Evolutionary conservation across 768 basidiomycete genomes (phyloP), one percentile per base, ranked within the genome.

Genomic region (Mycena amicta): DNA sequence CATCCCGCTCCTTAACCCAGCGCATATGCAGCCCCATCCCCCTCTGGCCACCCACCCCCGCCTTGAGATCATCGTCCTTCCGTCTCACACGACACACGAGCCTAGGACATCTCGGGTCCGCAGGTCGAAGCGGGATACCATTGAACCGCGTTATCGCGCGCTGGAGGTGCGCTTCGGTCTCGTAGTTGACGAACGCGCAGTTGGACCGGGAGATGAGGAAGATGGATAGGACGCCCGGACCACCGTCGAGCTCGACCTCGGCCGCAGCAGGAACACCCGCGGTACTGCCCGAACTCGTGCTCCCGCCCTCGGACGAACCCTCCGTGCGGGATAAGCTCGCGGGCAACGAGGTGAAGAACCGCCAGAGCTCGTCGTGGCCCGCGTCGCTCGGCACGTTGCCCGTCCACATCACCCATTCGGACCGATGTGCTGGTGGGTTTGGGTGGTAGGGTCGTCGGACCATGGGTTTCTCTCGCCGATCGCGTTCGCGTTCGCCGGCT

Each of bases 341-440:
- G 18, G 33, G 33, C 11, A 18, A 18, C 40, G 64, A 71, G 61
- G 81, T 87, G 75, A 98, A 95, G 71, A 95, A 95, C 5, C 77
- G 77, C 89, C 88, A 91, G 3, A 97, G 77, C 67, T 97, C 95
- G 63, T 93, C 88, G 59, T 93, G 83, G 3, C 84, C 85, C 16
- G 92, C 86, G 66, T 95, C 92, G 4, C 81, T 80, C 2, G 92
- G 92, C 3, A 97, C 89, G 68, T 98, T 98, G 11, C 95, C 95
- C 13, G 87, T 88, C 95, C 95, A 97, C 92, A 95, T 93, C 1
- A 94, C 94, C 92, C 90, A 95, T 57, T 93, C 92, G 5, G 92
- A 92, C 15, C 92, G 83, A 53, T 90, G 80, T 12, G 84, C 75
- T 13, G 89, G 88, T 1, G 87, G 83, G 56, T 85, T 88, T 2